Evolutionary conservation across 73 alveolate genomes (phyloP).

Genomic region (Paramecium caudatum): DNA sequence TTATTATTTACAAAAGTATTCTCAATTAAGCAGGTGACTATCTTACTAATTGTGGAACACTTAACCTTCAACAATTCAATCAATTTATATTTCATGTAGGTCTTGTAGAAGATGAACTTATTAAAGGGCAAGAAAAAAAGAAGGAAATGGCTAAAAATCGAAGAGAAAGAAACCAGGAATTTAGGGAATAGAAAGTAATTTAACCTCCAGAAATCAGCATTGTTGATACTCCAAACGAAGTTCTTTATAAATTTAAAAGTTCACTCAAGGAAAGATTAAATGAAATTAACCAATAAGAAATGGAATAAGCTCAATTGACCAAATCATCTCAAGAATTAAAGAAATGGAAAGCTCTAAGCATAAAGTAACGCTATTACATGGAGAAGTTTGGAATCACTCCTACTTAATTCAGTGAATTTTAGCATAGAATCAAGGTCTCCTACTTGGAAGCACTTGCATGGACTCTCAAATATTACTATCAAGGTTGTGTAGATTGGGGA

Average conservation of each 20-base stretch:
- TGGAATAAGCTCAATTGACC: slow-evolving; percentile 65
- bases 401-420: slow-evolving; percentile 84
- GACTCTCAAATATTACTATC: slow-evolving; percentile 98
- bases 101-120: slow-evolving; percentile 91
- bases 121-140: slow-evolving; percentile 79
- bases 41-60: slow-evolving; percentile 80
- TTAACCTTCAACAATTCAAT: slow-evolving; percentile 76
- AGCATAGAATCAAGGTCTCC: slow-evolving; percentile 83
- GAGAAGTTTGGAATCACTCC: slow-evolving; percentile 92
- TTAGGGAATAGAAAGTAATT: slow-evolving; percentile 18
- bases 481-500: slow-evolving; percentile 96
- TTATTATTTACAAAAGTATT: slow-evolving; percentile 89
- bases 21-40: slow-evolving; percentile 84
- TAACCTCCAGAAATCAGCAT: slow-evolving; percentile 44
- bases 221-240: background rate
- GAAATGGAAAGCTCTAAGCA: slow-evolving; percentile 48
- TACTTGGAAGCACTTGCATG: slow-evolving; percentile 99
- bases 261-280: slow-evolving; percentile 42
- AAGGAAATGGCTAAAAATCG: slow-evolving; percentile 77
- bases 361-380: slow-evolving; percentile 85
- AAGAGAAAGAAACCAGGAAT: slow-evolving; percentile 49
- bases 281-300: slow-evolving; percentile 57
- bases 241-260: slow-evolving; percentile 19
- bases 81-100: slow-evolving; percentile 82
- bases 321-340: slow-evolving; percentile 9